Evolutionary conservation across 257 asterid species (phyloP).

Genomic region (Ligustrum vulgare): DNA sequence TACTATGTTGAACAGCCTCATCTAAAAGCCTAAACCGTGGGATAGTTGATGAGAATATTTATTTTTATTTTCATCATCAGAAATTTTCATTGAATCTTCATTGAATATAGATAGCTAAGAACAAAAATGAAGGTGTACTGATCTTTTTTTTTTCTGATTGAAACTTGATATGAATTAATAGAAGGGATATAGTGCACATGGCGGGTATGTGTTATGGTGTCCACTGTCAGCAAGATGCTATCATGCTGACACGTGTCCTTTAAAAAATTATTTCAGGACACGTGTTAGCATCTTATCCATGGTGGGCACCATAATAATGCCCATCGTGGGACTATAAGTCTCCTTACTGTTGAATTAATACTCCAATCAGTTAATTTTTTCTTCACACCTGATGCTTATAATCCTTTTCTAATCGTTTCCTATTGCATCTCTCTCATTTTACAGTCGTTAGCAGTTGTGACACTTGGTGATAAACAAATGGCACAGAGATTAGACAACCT

Average conservation of each 20-base stretch:
- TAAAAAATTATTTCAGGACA: too few relatives aligned
- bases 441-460: conserved; percentile 89
- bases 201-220: too few relatives aligned
- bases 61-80: neutral
- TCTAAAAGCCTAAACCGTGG: neutral
- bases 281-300: too few relatives aligned
- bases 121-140: neutral
- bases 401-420: conserved; percentile 13
- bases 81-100: neutral
- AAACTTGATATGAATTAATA: conserved; percentile 14
- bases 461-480: conserved; percentile 96
- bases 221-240: too few relatives aligned
- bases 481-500: conserved; percentile 94
- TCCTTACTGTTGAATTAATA: conserved; percentile 24
- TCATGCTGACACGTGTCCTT: too few relatives aligned
- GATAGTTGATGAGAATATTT: neutral
- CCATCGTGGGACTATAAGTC: too few relatives aligned
- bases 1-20: neutral
- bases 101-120: neutral
- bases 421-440: conserved; percentile 19
- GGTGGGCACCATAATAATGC: too few relatives aligned
- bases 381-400: conserved; percentile 19
- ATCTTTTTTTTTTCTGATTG: conserved; percentile 10
- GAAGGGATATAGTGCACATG: too few relatives aligned
- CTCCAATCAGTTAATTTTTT: conserved; percentile 5